Evolutionary conservation across 2,329 filamentous ascomycete species (phyloP).

Genomic region (Myotisia sp.): DNA sequence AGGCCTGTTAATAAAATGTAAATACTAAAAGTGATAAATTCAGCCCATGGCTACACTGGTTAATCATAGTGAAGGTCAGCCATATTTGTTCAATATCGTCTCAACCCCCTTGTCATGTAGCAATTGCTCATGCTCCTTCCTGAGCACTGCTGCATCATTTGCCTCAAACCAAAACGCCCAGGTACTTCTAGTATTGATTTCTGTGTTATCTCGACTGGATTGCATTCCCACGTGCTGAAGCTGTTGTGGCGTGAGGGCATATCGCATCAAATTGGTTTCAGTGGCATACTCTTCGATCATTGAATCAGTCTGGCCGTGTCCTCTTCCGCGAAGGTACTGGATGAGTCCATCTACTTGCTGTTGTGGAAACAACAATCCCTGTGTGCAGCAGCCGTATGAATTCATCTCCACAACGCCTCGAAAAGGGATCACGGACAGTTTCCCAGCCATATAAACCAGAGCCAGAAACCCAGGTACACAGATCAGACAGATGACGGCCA

Average conservation of each 20-base stretch:
- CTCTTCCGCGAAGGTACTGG: conserved; percentile 10
- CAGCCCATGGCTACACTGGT: background rate
- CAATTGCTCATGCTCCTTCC: conserved; percentile 13
- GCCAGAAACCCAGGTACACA: conserved; percentile 15
- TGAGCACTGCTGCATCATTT: conserved; percentile 13
- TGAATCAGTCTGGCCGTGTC: conserved; percentile 16
- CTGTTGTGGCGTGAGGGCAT: conserved; percentile 17
- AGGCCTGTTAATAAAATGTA: too few relatives aligned
- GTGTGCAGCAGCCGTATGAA: conserved; percentile 21
- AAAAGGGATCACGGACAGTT: conserved; percentile 16
- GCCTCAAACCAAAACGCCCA: conserved; percentile 20
- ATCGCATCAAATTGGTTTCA: conserved; percentile 21
- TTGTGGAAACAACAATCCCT: conserved; percentile 21
- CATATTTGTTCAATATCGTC: conserved; percentile 3
- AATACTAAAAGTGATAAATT: background rate
- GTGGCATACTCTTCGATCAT: conserved; percentile 18
- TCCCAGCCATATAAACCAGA: conserved; percentile 17
- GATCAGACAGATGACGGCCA: conserved; percentile 13
- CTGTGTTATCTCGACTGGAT: conserved; percentile 17
- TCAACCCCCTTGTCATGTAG: conserved; percentile 2
- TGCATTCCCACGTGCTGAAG: conserved; percentile 21
- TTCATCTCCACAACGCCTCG: conserved; percentile 17
- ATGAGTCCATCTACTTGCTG: conserved; percentile 13
- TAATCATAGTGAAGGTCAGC: too few relatives aligned
- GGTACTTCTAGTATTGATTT: conserved; percentile 17